These are phyloP conservation scores for Auriscalpium orientale DNA, from an alignment of 768 basidiomycete species.

Conservation along the genomic window DNA sequence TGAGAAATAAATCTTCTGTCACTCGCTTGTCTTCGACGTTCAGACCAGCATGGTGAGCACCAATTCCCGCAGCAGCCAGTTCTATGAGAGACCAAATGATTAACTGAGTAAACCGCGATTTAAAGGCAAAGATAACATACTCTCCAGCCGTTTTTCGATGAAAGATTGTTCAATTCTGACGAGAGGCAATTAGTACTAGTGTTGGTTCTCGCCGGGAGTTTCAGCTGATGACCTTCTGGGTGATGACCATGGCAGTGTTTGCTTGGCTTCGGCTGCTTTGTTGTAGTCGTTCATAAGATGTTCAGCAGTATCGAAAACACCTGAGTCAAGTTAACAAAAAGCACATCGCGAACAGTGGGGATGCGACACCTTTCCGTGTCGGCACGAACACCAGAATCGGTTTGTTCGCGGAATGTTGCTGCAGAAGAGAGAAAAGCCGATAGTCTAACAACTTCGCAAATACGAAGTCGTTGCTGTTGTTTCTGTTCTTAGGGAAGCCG, in stretches of 20 bases:
- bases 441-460: conserved; percentile 66
- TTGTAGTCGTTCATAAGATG: conserved; percentile 67
- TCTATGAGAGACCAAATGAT: conserved; percentile 27
- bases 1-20: conserved; percentile 68
- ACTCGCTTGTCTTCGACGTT: conserved; percentile 60
- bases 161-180: conserved; percentile 50
- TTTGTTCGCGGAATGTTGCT: conserved; percentile 67
- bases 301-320: conserved; percentile 58
- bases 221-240: conserved; percentile 39
- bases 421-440: conserved; percentile 65
- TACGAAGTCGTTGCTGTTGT: conserved; percentile 65
- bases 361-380: conserved; percentile 70
- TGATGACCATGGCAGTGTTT: conserved; percentile 60
- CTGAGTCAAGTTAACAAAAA: conserved; percentile 15
- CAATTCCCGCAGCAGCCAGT: conserved; percentile 68
- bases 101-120: too few relatives aligned
- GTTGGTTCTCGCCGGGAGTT: too few relatives aligned
- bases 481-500: conserved; percentile 52
- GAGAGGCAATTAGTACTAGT: not conserved
- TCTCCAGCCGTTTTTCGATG: conserved; percentile 58
- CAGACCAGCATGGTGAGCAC: conserved; percentile 89
- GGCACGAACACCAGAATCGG: conserved; percentile 85
- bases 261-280: conserved; percentile 41
- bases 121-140: conserved; percentile 28
- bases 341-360: not conserved